Conservation (phyloP, 176 grass and related monocot genomes). For the Avena eriantha region DNA sequence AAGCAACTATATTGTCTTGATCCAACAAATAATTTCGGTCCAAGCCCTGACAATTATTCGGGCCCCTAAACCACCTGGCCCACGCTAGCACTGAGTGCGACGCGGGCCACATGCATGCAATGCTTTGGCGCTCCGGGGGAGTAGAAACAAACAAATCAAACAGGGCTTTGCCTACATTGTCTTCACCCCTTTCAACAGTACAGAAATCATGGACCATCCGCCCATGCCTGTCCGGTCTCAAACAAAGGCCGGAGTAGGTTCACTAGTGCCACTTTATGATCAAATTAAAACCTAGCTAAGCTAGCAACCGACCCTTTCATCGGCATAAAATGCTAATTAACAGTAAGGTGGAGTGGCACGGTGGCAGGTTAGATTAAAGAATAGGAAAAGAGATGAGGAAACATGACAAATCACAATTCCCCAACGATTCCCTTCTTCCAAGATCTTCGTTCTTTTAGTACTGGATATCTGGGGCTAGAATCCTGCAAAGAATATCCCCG, state of each 20-base stretch:
- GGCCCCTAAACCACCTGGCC: slow-evolving; percentile 15
- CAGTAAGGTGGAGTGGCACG: too few species aligned
- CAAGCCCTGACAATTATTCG: slow-evolving; percentile 37
- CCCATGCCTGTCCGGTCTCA: slow-evolving; percentile 33
- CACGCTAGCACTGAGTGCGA: slow-evolving; percentile 29
- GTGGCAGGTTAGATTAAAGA: background rate
- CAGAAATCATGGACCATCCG: slow-evolving; percentile 28
- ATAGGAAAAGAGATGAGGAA: background rate
- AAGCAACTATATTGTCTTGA: background rate
- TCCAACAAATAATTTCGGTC: background rate
- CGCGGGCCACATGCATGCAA: slow-evolving; percentile 3
- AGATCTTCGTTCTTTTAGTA: background rate
- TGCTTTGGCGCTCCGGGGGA: background rate
- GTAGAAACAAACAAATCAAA: slow-evolving; percentile 45
- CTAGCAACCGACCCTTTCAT: background rate
- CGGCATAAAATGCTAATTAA: slow-evolving; percentile 5
- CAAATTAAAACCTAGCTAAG: background rate
- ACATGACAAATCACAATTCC: background rate
- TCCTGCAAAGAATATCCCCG: slow-evolving; percentile 20
- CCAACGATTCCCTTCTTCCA: background rate
- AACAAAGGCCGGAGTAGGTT: slow-evolving; percentile 24
- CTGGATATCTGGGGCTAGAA: background rate
- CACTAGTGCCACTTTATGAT: slow-evolving; percentile 29
- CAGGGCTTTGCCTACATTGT: slow-evolving; percentile 34
- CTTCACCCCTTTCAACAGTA: slow-evolving; percentile 20